Evolutionary conservation across 2,329 filamentous ascomycete genomes (phyloP).

Genomic region (Aspergillus novofumigatus): DNA sequence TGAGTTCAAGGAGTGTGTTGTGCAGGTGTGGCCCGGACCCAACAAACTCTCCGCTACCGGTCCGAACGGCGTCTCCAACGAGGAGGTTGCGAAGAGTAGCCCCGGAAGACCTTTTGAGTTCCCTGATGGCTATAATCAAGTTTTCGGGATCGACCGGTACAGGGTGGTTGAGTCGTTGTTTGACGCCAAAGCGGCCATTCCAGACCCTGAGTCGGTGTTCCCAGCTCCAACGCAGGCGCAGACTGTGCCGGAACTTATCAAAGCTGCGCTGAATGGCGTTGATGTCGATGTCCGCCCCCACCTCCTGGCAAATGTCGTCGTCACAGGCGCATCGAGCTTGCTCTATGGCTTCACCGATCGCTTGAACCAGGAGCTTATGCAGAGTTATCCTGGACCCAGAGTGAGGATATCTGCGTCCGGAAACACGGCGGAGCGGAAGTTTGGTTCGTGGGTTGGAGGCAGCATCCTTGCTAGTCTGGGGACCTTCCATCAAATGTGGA

Average conservation of each 20-base stretch:
- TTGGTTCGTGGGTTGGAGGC: slow-evolving; percentile 92
- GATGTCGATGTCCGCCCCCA: slow-evolving; percentile 85
- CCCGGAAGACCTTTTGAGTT: slow-evolving; percentile 92
- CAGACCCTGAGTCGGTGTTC: slow-evolving; percentile 41
- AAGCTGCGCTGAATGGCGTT: slow-evolving; percentile 69
- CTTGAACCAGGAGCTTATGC: slow-evolving; percentile 75
- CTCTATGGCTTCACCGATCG: slow-evolving; percentile 90
- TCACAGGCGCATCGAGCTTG: slow-evolving; percentile 83
- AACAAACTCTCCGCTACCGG: slow-evolving; percentile 55
- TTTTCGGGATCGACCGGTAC: slow-evolving; percentile 87
- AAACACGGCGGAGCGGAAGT: slow-evolving; percentile 81
- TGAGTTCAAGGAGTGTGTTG: slow-evolving; percentile 96
- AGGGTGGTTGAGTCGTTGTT: slow-evolving; percentile 84
- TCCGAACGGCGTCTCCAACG: slow-evolving; percentile 59
- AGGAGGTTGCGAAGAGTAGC: slow-evolving; percentile 68
- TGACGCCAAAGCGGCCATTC: slow-evolving; percentile 73
- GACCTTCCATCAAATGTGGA: slow-evolving; percentile 99
- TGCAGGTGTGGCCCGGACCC: slow-evolving; percentile 86
- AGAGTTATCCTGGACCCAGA: slow-evolving; percentile 77
- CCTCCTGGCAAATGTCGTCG: slow-evolving; percentile 82
- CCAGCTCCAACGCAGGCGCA: slow-evolving; percentile 63
- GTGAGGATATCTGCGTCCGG: slow-evolving; percentile 87
- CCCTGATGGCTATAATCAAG: slow-evolving; percentile 92
- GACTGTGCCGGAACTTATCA: slow-evolving; percentile 79
- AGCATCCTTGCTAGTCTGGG: slow-evolving; percentile 93